These are phyloP conservation scores for Gnetum montanum DNA, from an alignment of 75 land plant species.

Conservation along the genomic window DNA sequence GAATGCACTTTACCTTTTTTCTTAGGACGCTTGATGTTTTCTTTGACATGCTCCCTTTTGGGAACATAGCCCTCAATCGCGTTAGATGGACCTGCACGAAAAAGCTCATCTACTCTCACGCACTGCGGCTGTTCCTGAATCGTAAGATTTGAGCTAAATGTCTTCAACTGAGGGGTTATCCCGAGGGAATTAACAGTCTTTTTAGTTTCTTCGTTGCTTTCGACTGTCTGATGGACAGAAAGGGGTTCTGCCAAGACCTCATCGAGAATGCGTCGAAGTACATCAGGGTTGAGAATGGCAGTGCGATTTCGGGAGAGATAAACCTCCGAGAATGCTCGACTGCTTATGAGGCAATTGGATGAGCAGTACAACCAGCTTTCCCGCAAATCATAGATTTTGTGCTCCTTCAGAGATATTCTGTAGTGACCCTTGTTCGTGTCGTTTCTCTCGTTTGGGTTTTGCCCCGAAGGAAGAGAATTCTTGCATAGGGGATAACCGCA, in stretches of 20 bases:
- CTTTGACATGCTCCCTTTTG: neutral
- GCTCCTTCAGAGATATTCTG: slow-evolving; percentile 72
- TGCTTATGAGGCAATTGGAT: slow-evolving; percentile 42
- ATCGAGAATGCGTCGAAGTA: slow-evolving; percentile 1
- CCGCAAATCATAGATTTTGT: slow-evolving; percentile 77
- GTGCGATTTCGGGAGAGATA: slow-evolving; percentile 27
- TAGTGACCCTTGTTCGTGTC: slow-evolving; percentile 55
- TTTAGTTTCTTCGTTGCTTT: neutral
- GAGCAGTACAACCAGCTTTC: slow-evolving; percentile 73
- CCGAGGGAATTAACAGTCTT: slow-evolving; percentile 1
- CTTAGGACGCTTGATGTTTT: too few relatives aligned
- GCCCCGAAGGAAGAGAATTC: slow-evolving; percentile 24
- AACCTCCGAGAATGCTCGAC: slow-evolving; percentile 42
- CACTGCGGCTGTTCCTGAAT: slow-evolving; percentile 41
- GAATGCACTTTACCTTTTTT: neutral
- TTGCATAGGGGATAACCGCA: slow-evolving; percentile 76
- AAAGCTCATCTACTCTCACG: neutral
- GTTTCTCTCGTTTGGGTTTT: slow-evolving; percentile 8
- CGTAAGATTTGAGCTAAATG: slow-evolving; percentile 19
- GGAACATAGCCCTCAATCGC: slow-evolving; percentile 93
- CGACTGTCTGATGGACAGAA: neutral
- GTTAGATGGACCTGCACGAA: slow-evolving; percentile 37
- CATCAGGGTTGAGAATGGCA: slow-evolving; percentile 3
- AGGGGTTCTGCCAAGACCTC: slow-evolving; percentile 1
- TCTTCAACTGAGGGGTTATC: slow-evolving; percentile 17